Conservation (phyloP, 495 filamentous ascomycete species). For the Neurospora sp. region DNA sequence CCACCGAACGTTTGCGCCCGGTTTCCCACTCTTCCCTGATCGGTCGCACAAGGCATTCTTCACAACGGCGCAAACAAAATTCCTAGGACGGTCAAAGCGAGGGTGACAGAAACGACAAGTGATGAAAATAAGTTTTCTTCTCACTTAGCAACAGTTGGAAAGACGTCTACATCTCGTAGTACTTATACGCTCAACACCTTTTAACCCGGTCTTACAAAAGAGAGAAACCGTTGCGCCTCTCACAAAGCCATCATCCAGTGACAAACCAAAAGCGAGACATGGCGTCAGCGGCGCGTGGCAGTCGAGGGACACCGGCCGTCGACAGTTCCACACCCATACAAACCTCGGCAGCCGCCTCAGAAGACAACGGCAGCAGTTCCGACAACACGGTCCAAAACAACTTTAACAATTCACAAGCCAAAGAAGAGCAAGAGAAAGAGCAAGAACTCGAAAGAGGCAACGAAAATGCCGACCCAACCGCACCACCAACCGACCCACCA, state of each 20-base stretch:
- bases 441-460: background rate
- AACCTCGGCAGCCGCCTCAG: background rate
- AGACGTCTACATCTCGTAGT: background rate
- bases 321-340: background rate
- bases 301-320: background rate
- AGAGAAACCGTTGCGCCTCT: background rate
- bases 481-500: background rate
- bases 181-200: background rate
- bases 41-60: background rate
- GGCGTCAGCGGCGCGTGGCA: background rate
- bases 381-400: background rate
- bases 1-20: background rate
- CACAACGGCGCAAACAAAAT: background rate
- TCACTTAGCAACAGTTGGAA: background rate
- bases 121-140: background rate
- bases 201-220: background rate
- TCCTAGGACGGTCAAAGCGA: background rate
- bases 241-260: background rate
- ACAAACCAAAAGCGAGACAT: background rate
- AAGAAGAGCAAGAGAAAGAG: background rate
- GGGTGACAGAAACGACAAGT: background rate
- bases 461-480: background rate
- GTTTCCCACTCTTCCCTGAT: background rate
- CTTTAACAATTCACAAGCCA: background rate
- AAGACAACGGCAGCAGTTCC: background rate